phyloP scores from a whole-genome alignment of 1,284 basidiomycete genomes.

The Tilletia indica region DNA sequence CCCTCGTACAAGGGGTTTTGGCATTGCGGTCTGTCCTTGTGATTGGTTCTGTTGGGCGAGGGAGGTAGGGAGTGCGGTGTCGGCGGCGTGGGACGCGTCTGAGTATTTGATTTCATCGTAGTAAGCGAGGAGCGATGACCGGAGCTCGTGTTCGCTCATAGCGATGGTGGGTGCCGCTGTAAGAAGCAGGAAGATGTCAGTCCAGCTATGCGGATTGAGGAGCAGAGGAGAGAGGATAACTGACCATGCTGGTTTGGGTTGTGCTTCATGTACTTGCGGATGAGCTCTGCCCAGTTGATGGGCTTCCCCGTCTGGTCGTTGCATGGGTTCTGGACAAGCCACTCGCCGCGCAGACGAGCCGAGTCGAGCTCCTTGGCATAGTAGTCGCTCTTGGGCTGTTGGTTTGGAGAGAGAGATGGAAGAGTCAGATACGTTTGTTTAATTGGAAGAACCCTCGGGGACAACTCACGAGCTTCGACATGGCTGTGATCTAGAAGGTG shows the following conservation, averaged over 20 bases:
- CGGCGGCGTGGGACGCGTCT: slow-evolving; percentile 38
- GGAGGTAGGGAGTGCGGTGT: slow-evolving; percentile 30
- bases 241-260: slow-evolving; percentile 42
- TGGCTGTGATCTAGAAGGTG: neutral
- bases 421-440: too few relatives aligned
- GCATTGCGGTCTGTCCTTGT: slow-evolving; percentile 31
- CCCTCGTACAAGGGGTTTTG: slow-evolving; percentile 34
- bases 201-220: neutral
- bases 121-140: slow-evolving; percentile 30
- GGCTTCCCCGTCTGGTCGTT: slow-evolving; percentile 23
- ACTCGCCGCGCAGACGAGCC: slow-evolving; percentile 46
- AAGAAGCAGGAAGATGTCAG: too few relatives aligned
- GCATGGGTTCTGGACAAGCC: slow-evolving; percentile 35
- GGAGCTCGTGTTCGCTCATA: slow-evolving; percentile 39
- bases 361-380: slow-evolving; percentile 50
- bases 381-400: slow-evolving; percentile 40
- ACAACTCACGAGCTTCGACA: slow-evolving; percentile 11
- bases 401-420: neutral
- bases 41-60: slow-evolving; percentile 20
- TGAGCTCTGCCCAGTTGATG: slow-evolving; percentile 48
- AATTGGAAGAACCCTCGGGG: neutral
- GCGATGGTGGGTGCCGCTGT: slow-evolving; percentile 33
- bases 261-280: slow-evolving; percentile 56
- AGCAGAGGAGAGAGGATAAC: neutral
- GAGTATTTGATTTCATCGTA: slow-evolving; percentile 33